These are phyloP conservation scores for Kwoniella pini DNA, from an alignment of 768 basidiomycete genomes.

Conservation along the genomic window DNA sequence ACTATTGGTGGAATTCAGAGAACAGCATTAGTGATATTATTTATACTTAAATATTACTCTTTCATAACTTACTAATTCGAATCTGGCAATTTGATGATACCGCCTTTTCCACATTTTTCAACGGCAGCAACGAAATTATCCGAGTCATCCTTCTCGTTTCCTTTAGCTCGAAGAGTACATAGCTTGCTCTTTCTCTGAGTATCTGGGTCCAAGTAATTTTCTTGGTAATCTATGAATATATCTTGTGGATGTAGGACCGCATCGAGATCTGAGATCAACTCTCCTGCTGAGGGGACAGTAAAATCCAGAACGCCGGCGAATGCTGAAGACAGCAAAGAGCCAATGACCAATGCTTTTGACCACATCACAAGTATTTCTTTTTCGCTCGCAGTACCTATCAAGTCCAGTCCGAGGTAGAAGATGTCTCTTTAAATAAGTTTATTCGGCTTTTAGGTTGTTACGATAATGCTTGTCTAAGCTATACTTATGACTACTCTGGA, in stretches of 20 bases:
- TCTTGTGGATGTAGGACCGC: background rate
- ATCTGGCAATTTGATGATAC: conserved; percentile 31
- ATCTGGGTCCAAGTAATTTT: conserved; percentile 5
- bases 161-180: conserved; percentile 19
- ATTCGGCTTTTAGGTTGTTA: too few relatives aligned
- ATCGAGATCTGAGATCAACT: conserved; percentile 9
- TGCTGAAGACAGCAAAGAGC: background rate
- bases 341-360: background rate
- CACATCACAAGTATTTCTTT: background rate
- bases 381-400: too few relatives aligned
- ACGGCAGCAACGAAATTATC: conserved; percentile 17
- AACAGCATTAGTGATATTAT: background rate
- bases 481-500: too few relatives aligned
- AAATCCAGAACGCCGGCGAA: conserved; percentile 5
- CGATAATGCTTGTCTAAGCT: too few relatives aligned
- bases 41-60: conserved; percentile 23
- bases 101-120: conserved; percentile 19
- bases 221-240: background rate
- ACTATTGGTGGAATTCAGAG: conserved; percentile 11
- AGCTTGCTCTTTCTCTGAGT: conserved; percentile 7
- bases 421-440: too few relatives aligned
- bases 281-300: conserved; percentile 5
- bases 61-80: conserved; percentile 53
- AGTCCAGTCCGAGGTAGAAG: too few relatives aligned
- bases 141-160: conserved; percentile 41